phyloP scores from a whole-genome alignment of 306 rosid species.

The Casuarina equisetifolia region DNA sequence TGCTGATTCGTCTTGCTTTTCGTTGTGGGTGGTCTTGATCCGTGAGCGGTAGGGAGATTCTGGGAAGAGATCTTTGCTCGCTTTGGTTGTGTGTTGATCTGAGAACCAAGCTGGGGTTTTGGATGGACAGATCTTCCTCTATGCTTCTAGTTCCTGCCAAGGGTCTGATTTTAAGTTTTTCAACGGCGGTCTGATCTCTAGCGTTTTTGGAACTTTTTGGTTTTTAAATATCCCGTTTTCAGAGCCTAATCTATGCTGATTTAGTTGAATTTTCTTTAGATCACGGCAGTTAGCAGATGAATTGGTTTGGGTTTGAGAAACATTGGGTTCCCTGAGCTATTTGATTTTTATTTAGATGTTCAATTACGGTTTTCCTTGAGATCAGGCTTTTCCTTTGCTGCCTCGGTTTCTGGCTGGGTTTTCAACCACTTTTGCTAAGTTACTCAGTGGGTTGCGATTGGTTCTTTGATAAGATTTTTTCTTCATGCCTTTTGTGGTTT shows the following conservation, averaged over 20 bases:
- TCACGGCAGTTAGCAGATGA: slow-evolving; percentile 20
- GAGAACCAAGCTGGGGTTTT: slow-evolving; percentile 19
- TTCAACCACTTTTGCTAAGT: not conserved
- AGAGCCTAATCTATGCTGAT: not conserved
- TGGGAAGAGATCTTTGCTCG: slow-evolving; percentile 1
- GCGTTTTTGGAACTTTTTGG: not conserved
- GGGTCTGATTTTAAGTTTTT: slow-evolving; percentile 28
- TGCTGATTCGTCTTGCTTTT: not conserved
- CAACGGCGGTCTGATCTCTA: slow-evolving; percentile 9
- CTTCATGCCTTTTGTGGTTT: not conserved
- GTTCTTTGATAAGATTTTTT: not conserved
- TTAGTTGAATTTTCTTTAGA: slow-evolving; percentile 19
- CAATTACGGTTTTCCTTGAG: slow-evolving; percentile 9
- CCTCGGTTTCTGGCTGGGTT: slow-evolving; percentile 20
- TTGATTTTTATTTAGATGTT: not conserved
- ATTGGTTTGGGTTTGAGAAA: not conserved
- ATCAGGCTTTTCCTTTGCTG: slow-evolving; percentile 20
- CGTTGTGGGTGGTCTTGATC: slow-evolving; percentile 8
- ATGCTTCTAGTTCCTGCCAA: not conserved
- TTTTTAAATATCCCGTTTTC: not conserved
- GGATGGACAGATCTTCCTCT: not conserved
- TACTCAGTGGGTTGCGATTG: slow-evolving; percentile 7
- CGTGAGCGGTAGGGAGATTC: slow-evolving; percentile 22
- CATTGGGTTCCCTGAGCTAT: not conserved
- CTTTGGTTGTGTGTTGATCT: slow-evolving; percentile 36